Percentiles rank a stretch among this genome's conserved stretches.
phyloP scores from a whole-genome alignment of 441 rosid species.

The Eruca vesicaria region DNA sequence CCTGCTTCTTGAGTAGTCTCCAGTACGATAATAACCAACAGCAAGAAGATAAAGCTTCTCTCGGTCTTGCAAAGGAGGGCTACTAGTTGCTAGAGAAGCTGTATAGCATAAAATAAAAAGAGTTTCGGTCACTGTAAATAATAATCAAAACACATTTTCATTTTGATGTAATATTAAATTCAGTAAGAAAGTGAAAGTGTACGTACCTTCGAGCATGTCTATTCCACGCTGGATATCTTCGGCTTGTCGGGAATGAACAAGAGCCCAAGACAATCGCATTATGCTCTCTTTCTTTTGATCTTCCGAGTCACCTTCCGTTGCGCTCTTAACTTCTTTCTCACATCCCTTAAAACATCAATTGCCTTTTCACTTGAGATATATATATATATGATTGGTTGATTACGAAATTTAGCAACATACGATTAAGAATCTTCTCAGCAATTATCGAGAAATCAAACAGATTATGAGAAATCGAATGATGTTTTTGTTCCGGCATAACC shows the following conservation, averaged over 20 bases:
- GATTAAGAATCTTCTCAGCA: neutral
- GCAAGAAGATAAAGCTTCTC: conserved; percentile 95
- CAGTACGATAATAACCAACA: conserved; percentile 81
- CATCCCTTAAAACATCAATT: too few species aligned
- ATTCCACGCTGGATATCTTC: conserved; percentile 85
- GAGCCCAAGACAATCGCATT: conserved; percentile 90
- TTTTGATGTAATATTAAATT: neutral
- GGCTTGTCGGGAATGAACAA: conserved; percentile 69
- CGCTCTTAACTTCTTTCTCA: conserved; percentile 70
- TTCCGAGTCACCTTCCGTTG: conserved; percentile 46
- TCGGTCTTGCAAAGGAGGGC: conserved; percentile 62
- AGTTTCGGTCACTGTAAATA: neutral
- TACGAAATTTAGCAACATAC: too few species aligned
- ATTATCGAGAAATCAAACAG: neutral
- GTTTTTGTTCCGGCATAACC: too few species aligned
- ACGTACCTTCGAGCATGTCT: conserved; percentile 84
- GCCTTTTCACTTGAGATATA: too few species aligned
- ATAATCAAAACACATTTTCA: neutral
- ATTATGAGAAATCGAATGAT: neutral
- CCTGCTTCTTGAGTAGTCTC: conserved; percentile 75
- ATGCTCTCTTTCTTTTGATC: conserved; percentile 59
- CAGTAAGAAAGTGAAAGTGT: neutral
- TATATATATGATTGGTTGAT: too few species aligned
- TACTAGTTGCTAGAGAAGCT: conserved; percentile 66
- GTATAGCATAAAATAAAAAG: conserved; percentile 39